phyloP scores from a whole-genome alignment of 352 stramenopile species.

The Pythium rishiriense region DNA sequence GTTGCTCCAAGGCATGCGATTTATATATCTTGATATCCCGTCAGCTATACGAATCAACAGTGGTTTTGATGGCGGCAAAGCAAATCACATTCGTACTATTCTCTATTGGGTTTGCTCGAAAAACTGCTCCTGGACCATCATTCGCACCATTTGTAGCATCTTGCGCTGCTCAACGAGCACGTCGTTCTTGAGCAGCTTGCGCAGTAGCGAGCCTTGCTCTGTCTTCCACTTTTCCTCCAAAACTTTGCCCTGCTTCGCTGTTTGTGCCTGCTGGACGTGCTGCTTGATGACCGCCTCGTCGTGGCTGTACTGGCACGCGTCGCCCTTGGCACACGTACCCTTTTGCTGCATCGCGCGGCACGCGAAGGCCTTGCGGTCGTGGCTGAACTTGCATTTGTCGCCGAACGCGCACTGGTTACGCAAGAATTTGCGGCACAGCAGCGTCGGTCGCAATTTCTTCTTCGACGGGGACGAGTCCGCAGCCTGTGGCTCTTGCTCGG shows the following conservation, averaged over 20 bases:
- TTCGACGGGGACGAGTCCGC: constrained; percentile 30
- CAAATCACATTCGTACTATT: constrained; percentile 3
- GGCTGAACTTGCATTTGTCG: constrained; percentile 67
- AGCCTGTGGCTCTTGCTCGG: not conserved
- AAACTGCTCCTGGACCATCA: constrained; percentile 63
- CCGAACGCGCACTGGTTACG: constrained; percentile 64
- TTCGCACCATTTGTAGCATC: constrained; percentile 78
- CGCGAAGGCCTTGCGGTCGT: constrained; percentile 58
- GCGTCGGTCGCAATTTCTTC: constrained; percentile 48
- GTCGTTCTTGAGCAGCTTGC: constrained; percentile 75
- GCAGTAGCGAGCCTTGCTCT: constrained; percentile 67
- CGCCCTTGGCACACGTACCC: constrained; percentile 54
- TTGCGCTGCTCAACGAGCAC: constrained; percentile 66
- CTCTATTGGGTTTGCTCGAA: constrained; percentile 23
- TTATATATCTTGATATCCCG: too few species aligned
- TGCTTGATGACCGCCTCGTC: constrained; percentile 37
- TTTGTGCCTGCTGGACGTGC: constrained; percentile 32
- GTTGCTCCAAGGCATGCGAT: too few species aligned
- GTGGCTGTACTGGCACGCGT: constrained; percentile 65
- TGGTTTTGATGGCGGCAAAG: not conserved
- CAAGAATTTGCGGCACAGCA: constrained; percentile 69
- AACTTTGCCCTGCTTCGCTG: constrained; percentile 39
- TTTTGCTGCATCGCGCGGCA: constrained; percentile 62
- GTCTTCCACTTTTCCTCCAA: constrained; percentile 64
- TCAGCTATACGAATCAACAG: constrained; percentile 3